Evolutionary conservation across 2,329 filamentous ascomycete genomes (phyloP).

Genomic region (Hymenoscyphus fraxineus): DNA sequence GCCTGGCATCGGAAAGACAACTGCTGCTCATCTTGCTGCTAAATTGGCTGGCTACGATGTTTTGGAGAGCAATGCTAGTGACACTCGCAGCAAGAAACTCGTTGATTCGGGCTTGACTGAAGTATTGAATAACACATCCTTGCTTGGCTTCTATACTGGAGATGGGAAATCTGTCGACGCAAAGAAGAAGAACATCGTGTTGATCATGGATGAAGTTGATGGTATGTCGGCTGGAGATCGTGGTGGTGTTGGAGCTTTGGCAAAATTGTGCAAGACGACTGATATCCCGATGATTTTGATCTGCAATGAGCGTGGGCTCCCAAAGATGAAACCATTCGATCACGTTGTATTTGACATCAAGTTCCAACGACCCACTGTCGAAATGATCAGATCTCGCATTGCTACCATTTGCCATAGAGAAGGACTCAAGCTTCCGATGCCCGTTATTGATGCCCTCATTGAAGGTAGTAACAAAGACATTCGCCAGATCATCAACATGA

Average conservation of each 20-base stretch:
- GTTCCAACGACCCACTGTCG: conserved; percentile 84
- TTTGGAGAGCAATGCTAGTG: conserved; percentile 92
- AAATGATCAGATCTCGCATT: conserved; percentile 86
- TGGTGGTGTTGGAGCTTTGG: conserved; percentile 89
- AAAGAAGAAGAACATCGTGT: conserved; percentile 85
- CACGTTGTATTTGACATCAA: conserved; percentile 77
- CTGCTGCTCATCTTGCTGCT: conserved; percentile 88
- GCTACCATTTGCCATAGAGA: conserved; percentile 95
- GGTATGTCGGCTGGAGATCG: conserved; percentile 98
- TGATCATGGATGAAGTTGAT: conserved; percentile 99
- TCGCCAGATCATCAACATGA: conserved; percentile 97
- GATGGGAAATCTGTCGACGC: conserved; percentile 76
- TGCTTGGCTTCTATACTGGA: conserved; percentile 84
- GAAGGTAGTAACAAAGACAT: conserved; percentile 96
- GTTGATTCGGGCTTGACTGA: conserved; percentile 86
- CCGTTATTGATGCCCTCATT: conserved; percentile 87
- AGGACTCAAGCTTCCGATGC: conserved; percentile 75
- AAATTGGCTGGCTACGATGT: conserved; percentile 92
- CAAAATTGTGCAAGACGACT: conserved; percentile 92
- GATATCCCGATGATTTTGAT: conserved; percentile 94
- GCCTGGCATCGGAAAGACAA: conserved; percentile 96
- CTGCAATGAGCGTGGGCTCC: conserved; percentile 88
- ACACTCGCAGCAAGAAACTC: conserved; percentile 91
- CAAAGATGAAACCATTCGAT: conserved; percentile 99
- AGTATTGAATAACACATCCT: conserved; percentile 87